phyloP scores from a whole-genome alignment of 2,329 filamentous ascomycete species.

The Botrytis deweyae region DNA sequence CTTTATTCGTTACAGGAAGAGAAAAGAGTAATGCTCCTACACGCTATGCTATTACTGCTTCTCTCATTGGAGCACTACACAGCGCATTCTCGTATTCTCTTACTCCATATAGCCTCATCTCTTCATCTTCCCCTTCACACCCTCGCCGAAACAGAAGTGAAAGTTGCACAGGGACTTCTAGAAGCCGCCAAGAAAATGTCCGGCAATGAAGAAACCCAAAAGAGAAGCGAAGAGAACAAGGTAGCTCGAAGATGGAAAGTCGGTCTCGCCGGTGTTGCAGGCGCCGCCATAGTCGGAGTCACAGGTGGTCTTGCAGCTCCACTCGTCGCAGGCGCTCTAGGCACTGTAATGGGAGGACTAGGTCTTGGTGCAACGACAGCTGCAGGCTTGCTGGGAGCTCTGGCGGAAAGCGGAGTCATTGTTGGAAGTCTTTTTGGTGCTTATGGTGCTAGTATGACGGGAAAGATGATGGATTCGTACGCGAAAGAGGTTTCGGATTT shows the following conservation, averaged over 20 bases:
- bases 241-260: conserved; percentile 82
- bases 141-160: conserved; percentile 69
- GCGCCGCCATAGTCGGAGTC: conserved; percentile 73
- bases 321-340: conserved; percentile 45
- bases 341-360: conserved; percentile 65
- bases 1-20: conserved; percentile 59
- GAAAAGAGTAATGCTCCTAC: conserved; percentile 66
- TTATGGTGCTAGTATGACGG: conserved; percentile 80
- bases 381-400: conserved; percentile 73
- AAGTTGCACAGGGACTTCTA: conserved; percentile 72
- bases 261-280: conserved; percentile 81
- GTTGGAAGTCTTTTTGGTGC: conserved; percentile 88
- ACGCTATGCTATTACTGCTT: conserved; percentile 69
- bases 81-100: conserved; percentile 68
- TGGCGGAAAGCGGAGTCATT: conserved; percentile 76
- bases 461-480: conserved; percentile 86
- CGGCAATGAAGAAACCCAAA: conserved; percentile 68
- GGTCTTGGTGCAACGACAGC: conserved; percentile 73
- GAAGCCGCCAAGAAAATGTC: conserved; percentile 71
- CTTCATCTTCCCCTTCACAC: conserved; percentile 64
- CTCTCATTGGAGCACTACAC: conserved; percentile 77
- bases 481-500: conserved; percentile 85
- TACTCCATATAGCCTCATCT: conserved; percentile 69
- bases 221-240: conserved; percentile 69
- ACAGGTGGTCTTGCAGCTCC: conserved; percentile 76